These are phyloP conservation scores for Rhododendron ovatum DNA, from an alignment of 148 eudicot species.

Conservation along the genomic window DNA sequence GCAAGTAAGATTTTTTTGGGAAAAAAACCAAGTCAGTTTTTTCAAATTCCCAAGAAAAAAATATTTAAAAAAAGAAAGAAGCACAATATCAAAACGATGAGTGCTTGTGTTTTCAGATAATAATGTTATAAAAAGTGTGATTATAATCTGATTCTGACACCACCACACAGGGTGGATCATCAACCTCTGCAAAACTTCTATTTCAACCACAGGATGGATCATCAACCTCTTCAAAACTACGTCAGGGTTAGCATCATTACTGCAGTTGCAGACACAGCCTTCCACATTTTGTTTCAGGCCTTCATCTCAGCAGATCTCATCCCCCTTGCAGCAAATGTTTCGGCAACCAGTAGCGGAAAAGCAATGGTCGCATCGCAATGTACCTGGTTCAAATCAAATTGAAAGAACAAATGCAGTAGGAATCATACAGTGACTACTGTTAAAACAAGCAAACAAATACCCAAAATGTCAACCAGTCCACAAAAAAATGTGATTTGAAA, in stretches of 20 bases:
- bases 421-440: not conserved
- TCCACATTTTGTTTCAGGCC: not conserved
- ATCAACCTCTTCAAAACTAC: not conserved
- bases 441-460: not conserved
- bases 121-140: not conserved
- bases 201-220: not conserved
- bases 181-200: not conserved
- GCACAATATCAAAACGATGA: not conserved
- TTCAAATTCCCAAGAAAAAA: not conserved
- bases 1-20: not conserved
- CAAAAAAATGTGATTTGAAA: not conserved
- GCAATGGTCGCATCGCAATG: conserved; percentile 86
- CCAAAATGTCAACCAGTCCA: not conserved
- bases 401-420: not conserved
- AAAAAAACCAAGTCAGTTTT: not conserved
- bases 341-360: conserved; percentile 70
- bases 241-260: not conserved
- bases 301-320: conserved; percentile 10
- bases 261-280: not conserved
- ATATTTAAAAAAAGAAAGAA: not conserved
- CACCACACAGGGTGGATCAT: not conserved
- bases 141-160: not conserved
- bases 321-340: conserved; percentile 56
- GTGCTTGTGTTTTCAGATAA: not conserved
- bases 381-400: conserved; percentile 36